Base-by-base conservation (phyloP, 495 filamentous ascomycete species). In the Friedmanniomyces simplex region DNA sequence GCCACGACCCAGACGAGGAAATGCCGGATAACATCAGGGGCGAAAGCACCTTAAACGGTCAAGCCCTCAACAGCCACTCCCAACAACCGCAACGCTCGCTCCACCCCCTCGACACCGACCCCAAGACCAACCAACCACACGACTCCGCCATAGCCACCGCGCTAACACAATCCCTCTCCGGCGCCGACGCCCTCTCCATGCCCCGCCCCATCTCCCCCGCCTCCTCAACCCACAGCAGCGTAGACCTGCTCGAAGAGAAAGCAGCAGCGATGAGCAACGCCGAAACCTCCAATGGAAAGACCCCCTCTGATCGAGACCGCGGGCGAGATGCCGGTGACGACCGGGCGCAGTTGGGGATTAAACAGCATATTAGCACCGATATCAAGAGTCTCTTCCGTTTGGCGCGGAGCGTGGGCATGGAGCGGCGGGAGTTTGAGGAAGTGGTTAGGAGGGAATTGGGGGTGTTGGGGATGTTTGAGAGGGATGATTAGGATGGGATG, bases 361-460 rank as follows among this genome's bases (percentile, higher is more conserved):
- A 88, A 69, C 88, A 95, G 69, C 93, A 96, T 70, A 84, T 98
- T 25, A 81, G 85, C 43, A 82, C 87, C 7, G 91, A 84, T 66
- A 82, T 98, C 58, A 91, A 95, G 76, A 93, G 87, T 69, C 69
- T 98, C 59, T 96, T 85, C 66, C 75, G 89, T 37, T 73, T 98
- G 32, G 88, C 89, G 43, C 81, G 82, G 64, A 78, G 81, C 16
- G 82, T 82, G 20, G 93, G 93, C 1, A 89, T 98, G 59, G 83
- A 87, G 48, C 76, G 87, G 49, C 77, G 78, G 25, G 91, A 96
- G 61, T 96, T 98, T 71, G 86, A 90, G 70, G 73, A 79, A 52
- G 69, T 95, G 58, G 79, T 98, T 1, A 76, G 78, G 71, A 87
- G 78, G 2, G 93, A 98, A 72, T 67, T 96, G 62, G 85, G 91